Base-by-base conservation (phyloP, 495 filamentous ascomycete genomes). In the Penicillium verhagenii region DNA sequence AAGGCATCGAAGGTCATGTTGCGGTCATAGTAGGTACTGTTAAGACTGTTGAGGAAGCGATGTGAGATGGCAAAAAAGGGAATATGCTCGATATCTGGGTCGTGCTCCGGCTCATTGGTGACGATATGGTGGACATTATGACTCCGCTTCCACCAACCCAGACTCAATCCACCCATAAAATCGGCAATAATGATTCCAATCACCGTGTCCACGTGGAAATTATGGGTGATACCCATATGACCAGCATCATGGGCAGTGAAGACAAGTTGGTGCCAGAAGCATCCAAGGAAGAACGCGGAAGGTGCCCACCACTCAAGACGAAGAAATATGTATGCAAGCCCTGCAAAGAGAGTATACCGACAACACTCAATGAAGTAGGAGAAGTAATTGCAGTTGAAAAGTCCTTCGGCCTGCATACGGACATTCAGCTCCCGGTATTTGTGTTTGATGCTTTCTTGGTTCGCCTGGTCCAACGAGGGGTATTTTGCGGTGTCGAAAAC, bases 51-150 rank as follows among this genome's bases (percentile, higher is more conserved):
- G 52, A 97, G 82, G 60, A 97, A 90, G 43, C 90, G 84, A 65
- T 96, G 94, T 7, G 87, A 92, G 51, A 97, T 79, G 57, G 94
- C 94, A 67, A 98, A 90, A 75, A 97, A 92, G 1, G 94, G 94
- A 76, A 98, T 86, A 60, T 96, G 91, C 70, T 98, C 86, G 56
- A 97, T 98, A 69, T 98, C 94, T 1, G 94, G 94, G 66, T 98
- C 94, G 69, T 98, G 94, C 67, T 97, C 94, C 21, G 94, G 90
- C 44, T 87, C 88, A 71, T 98, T 98, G 16, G 94, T 98, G 29
- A 98, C 89, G 60, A 98, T 91, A 61, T 98, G 94, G 67, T 98
- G 94, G 23, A 98, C 94, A 70, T 98, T 98, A 74, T 98, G 94
- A 68, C 85, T 97, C 50, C 83, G 81, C 70, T 98, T 98, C 94